These are phyloP conservation scores for Penicillium sp. DNA, from an alignment of 2,329 filamentous ascomycete species.

Conservation along the genomic window DNA sequence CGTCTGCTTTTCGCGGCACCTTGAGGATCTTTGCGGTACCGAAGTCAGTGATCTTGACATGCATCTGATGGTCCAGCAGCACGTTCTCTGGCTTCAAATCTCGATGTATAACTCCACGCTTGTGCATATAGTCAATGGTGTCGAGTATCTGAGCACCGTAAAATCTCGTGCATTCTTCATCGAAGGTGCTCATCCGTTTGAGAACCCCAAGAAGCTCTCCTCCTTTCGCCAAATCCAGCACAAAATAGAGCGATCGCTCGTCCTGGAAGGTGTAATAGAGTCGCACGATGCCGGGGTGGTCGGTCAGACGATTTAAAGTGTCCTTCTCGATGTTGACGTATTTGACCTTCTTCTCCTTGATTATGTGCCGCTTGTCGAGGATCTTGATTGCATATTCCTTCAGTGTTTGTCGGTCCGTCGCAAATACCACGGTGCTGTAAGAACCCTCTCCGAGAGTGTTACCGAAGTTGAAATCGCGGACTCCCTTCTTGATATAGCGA, in stretches of 20 bases:
- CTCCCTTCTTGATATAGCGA: conserved; percentile 89
- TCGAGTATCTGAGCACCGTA: conserved; percentile 96
- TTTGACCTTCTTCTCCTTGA: conserved; percentile 99
- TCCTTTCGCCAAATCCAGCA: conserved; percentile 86
- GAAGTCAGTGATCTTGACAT: conserved; percentile 98
- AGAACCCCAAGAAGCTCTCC: conserved; percentile 89
- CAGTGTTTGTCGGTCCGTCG: conserved; percentile 86
- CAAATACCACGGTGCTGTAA: conserved; percentile 92
- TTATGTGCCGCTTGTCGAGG: conserved; percentile 96
- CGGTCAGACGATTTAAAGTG: conserved; percentile 90
- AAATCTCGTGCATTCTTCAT: conserved; percentile 89
- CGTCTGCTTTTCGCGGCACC: conserved; percentile 46
- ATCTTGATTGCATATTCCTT: conserved; percentile 99
- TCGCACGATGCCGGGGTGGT: conserved; percentile 93
- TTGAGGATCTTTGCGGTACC: conserved; percentile 93
- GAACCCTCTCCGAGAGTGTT: conserved; percentile 90
- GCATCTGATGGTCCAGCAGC: conserved; percentile 89
- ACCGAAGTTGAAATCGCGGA: conserved; percentile 94
- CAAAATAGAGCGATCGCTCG: conserved; percentile 92
- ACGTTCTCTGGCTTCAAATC: conserved; percentile 98
- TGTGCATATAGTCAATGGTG: conserved; percentile 97
- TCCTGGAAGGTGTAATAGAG: conserved; percentile 99
- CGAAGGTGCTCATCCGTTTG: conserved; percentile 92
- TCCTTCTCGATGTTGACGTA: conserved; percentile 99
- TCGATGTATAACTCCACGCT: conserved; percentile 89